A percentile compares a stretch with the other conserved stretches of the same genome.
Conservation (phyloP, 2,329 filamentous ascomycete genomes). For the Cadophora malorum region DNA sequence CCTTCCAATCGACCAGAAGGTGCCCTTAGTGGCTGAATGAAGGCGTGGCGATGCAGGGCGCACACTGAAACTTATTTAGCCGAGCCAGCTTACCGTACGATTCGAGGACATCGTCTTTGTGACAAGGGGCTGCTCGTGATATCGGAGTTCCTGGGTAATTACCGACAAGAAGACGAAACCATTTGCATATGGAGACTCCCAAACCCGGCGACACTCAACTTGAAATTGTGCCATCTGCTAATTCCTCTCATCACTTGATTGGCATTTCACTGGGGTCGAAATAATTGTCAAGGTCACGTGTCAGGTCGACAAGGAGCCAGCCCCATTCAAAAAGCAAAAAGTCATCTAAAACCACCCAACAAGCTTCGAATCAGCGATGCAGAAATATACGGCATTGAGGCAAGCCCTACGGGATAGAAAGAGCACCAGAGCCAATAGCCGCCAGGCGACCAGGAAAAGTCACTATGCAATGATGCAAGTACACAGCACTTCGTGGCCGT, state of each 20-base stretch:
- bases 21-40: conserved; percentile 5
- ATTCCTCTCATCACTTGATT: background rate
- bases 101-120: conserved; percentile 6
- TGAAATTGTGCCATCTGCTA: background rate
- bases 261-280: background rate
- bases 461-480: background rate
- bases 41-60: conserved; percentile 15
- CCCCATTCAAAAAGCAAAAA: conserved; percentile 7
- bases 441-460: conserved; percentile 7
- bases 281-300: background rate
- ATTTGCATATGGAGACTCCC: background rate
- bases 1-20: background rate
- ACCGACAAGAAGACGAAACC: background rate
- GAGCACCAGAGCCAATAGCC: background rate
- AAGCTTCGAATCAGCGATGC: conserved; percentile 10
- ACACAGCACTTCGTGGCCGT: conserved; percentile 6
- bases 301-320: background rate
- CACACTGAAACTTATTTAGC: conserved; percentile 13
- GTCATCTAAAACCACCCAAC: conserved; percentile 10
- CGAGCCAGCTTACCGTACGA: conserved; percentile 9
- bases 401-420: conserved; percentile 7
- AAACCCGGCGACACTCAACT: background rate
- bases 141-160: conserved; percentile 4
- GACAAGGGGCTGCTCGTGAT: background rate
- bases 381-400: background rate